Conservation (phyloP, 2,329 filamentous ascomycete species). For the Cyphellophora europaea region DNA sequence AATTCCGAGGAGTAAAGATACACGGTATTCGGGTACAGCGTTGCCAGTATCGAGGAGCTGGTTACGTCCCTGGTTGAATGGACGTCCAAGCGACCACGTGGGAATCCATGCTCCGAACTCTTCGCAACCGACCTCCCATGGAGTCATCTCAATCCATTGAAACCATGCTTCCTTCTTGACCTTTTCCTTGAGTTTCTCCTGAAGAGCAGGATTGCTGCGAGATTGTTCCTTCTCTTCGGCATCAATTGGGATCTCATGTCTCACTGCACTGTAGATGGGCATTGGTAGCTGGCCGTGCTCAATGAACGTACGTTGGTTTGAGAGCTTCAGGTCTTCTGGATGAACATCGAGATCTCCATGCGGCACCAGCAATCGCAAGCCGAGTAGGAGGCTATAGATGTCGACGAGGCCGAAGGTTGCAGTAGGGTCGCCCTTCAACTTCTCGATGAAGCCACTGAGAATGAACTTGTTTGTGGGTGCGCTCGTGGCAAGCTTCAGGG, state of each 20-base stretch:
- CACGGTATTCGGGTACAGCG: conserved; percentile 71
- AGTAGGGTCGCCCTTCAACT: conserved; percentile 70
- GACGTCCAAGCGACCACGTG: conserved; percentile 82
- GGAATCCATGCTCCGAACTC: conserved; percentile 87
- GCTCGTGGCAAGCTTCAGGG: conserved; percentile 70
- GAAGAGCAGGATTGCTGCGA: conserved; percentile 20
- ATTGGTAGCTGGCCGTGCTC: conserved; percentile 72
- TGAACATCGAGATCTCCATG: conserved; percentile 72
- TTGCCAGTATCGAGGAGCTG: conserved; percentile 54
- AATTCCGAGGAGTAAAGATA: conserved; percentile 82
- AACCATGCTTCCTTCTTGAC: conserved; percentile 71
- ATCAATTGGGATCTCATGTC: conserved; percentile 79
- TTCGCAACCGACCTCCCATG: conserved; percentile 92
- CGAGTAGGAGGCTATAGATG: conserved; percentile 78
- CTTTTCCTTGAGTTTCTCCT: conserved; percentile 33
- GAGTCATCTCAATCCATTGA: conserved; percentile 94
- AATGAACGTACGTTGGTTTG: conserved; percentile 69
- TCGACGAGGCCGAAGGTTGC: conserved; percentile 88
- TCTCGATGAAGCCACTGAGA: conserved; percentile 80
- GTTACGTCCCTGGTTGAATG: conserved; percentile 64
- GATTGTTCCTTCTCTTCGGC: conserved; percentile 30
- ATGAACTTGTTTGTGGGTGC: conserved; percentile 90
- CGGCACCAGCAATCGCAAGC: conserved; percentile 75
- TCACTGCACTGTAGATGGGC: conserved; percentile 90
- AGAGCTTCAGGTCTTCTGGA: conserved; percentile 77